Evolutionary conservation across 2,329 filamentous ascomycete genomes (phyloP).

Genomic region (Aureobasidium zeae): DNA sequence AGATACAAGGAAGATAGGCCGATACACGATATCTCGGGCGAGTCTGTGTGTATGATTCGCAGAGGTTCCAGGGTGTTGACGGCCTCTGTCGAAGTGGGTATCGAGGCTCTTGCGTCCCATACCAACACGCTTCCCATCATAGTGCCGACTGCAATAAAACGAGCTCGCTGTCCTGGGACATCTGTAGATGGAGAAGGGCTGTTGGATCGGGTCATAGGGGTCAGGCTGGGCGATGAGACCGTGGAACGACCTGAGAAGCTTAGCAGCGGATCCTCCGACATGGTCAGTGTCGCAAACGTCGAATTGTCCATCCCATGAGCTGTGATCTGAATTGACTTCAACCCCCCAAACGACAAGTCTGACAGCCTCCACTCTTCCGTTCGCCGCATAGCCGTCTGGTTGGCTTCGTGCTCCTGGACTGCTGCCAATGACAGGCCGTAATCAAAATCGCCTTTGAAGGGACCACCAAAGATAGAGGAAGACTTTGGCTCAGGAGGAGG

Average conservation of each 20-base stretch:
- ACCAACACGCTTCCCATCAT: constrained; percentile 65
- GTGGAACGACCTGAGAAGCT: constrained; percentile 47
- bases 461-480: constrained; percentile 45
- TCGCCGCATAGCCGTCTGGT: constrained; percentile 16
- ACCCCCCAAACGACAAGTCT: constrained; percentile 51
- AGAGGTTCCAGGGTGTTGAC: constrained; percentile 57
- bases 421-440: constrained; percentile 1
- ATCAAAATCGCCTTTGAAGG: constrained; percentile 19
- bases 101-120: constrained; percentile 71
- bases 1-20: constrained; percentile 79
- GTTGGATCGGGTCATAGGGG: constrained; percentile 41
- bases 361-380: constrained; percentile 60
- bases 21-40: constrained; percentile 73
- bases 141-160: constrained; percentile 74
- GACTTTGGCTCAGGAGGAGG: constrained; percentile 15
- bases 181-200: constrained; percentile 44
- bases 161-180: constrained; percentile 74
- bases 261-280: constrained; percentile 68
- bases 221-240: constrained; percentile 45
- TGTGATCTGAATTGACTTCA: constrained; percentile 55
- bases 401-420: constrained; percentile 12
- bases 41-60: constrained; percentile 82
- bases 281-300: constrained; percentile 58
- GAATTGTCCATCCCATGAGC: constrained; percentile 66
- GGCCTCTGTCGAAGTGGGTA: constrained; percentile 45